Base-by-base conservation (phyloP, 257 asterid species). In the Penstemon eatonii region DNA sequence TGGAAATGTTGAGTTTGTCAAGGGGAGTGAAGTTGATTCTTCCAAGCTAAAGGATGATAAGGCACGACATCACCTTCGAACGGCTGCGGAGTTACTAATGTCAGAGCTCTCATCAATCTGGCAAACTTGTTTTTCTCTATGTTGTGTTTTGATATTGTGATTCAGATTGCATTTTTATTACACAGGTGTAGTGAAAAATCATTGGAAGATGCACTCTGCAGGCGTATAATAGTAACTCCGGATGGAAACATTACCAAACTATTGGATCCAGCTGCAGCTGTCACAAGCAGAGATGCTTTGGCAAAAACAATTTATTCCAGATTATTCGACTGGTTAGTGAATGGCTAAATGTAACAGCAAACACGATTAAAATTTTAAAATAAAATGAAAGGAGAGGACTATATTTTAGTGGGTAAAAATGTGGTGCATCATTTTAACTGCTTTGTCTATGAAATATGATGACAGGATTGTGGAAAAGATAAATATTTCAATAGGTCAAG, bases 401-500 rank as follows among this genome's bases (percentile, higher is more conserved):
- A 19, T 38, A 63, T 54, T 15, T 15, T 6, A 42, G 50, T 38
- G 50, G 53, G 67, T 64, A 45, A 63, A 58, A 67, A 68, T 5
- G 7, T 41, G 56, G 52, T 61, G 69, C 60, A 64, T 46, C 7
- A 63, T 41, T 18, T 51, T 50, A 3, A 64, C 69, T 53, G 43
- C 6, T 60, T 25, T 64, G 41, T 65, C 46, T 42, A 40, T 60
- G 65, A 65, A 57, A 10, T 56, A 25, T 25, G 13, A 50, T 51
- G 81, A 76, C 87, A 92, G 98, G 98, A 80, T 92, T 67, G 98
- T 93, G 76, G 97, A 93, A 80, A 93, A 86, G 87, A 92, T 92
- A 82, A 92, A 92, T 78, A 81, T 25, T 76, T 93, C 97, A 5
- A 90, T 93, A 25, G 98, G 98, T 58, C 97, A 90, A 76, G 98